Evolutionary conservation across 2,329 filamentous ascomycete species (phyloP), one percentile per base, ranked within the genome.

Genomic region (Clarireedia monteithiana): DNA sequence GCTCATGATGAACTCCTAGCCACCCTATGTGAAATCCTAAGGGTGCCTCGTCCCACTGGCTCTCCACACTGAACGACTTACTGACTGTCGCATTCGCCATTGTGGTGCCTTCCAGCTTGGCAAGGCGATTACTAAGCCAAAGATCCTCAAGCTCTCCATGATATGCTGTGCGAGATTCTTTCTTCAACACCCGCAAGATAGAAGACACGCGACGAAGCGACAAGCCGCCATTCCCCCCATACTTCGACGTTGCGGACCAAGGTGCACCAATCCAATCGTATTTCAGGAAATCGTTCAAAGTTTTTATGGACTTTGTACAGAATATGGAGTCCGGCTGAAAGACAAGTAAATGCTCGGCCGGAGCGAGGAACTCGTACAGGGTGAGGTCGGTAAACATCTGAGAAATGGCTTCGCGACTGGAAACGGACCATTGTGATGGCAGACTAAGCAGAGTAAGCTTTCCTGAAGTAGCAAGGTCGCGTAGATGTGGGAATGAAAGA

Each of bases 241-340:
- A 79, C 6, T 14, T 57, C 15, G 53, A 68, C 67, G 58, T 34
- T 34, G 39, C 68, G 27, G 66, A 77, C 77, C 73, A 74, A 0
- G 67, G 67, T 9, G 67, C 67, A n/a, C 67, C 67, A 1, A 68
- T 65, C 61, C 66, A 82, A 55, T 65, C 63, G 48, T 66, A 67
- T 9, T 66, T 58, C 10, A 67, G 49, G 59, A 62, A 67, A 54
- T 59, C 62, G 36, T 67, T 66, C 15, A 67, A 48, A 39, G 55
- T 52, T 75, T 75, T 69, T 77, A 27, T 58, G 76, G 42, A 56
- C 64, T 81, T 81, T 59, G 79, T 77, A 64, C 79, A 82, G 44
- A 81, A 67, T 58, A 81, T 78, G 60, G 74, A 77, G 68, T 82
- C 79, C 6, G 77, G 78, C 67, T 82, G 78, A 68, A 81, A 82